Base-by-base conservation (phyloP, 306 rosid species). In the Cyamopsis tetragonoloba region DNA sequence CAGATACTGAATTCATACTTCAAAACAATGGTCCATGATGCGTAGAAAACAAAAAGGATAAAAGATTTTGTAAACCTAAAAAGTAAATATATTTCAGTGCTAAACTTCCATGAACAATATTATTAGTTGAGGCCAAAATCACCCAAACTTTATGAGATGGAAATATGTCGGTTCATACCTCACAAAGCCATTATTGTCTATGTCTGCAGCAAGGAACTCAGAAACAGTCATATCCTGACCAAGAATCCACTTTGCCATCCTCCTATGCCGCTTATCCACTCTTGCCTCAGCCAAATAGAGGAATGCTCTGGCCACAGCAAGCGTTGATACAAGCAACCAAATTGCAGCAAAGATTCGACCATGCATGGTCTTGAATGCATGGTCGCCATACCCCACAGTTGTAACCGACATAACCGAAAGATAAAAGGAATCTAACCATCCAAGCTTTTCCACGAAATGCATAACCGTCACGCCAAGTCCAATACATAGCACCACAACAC, bases 341-440 rank as follows among this genome's bases (percentile, higher is more conserved):
- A 90, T 62, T 4, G 91, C 88, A 30, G 99, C 99, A 24, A 95
- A 95, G 35, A 95, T 77, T 0, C 99, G 86, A 38, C 97, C 99
- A 2, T 81, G 53, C 88, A 88, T 0, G 6, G 97, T 86, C 76
- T 75, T 80, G 68, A 95, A 95, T 0, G 97, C 91, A 6, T 60
- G 81, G 28, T 95, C 99, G 1, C 97, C 99, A 55, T 95, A 95
- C 11, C 99, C 97, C 30, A 95, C 99, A 0, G 99, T 95, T 0
- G 99, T 95, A 35, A 90, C 99, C 0, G 99, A 90, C 99, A 95
- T 95, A 51, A 95, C 99, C 1, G 97, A 95, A 15, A 90, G 92
- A 84, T 95, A 95, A 72, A 95, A 85, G 1, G 97, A 86, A 81
- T 90, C 99, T 75, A 95, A 8, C 99, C 99, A 95, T 11, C 89